Conservation (phyloP, 129 eudicot genomes). For the Tanacetum coccineum region DNA sequence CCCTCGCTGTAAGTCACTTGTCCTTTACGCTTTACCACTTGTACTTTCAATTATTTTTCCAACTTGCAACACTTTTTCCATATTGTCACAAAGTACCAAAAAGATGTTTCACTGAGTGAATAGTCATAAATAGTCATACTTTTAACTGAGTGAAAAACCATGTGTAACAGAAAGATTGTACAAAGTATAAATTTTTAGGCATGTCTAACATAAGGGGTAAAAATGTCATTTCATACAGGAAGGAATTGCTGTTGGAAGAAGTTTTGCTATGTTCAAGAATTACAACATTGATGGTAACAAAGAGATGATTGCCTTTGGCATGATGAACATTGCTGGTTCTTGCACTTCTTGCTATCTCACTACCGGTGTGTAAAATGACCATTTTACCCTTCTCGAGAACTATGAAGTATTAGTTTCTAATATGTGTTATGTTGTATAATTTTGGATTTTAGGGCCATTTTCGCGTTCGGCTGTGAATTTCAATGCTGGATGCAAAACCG, state of each 20-base stretch:
- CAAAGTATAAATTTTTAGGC: background rate
- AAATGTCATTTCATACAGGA: constrained; percentile 48
- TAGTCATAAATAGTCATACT: no score
- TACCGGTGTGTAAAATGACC: constrained; percentile 47
- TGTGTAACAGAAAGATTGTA: no score
- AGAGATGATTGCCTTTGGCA: constrained; percentile 96
- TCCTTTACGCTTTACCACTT: constrained; percentile 21
- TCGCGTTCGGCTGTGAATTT: constrained; percentile 94
- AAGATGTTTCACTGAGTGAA: background rate
- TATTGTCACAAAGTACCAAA: constrained; percentile 15
- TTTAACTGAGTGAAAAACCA: no score
- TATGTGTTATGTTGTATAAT: background rate
- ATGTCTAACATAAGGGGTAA: background rate
- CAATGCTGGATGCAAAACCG: constrained; percentile 96
- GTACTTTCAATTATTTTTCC: constrained; percentile 27
- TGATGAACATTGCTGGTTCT: constrained; percentile 96
- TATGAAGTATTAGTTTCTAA: background rate
- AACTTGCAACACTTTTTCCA: constrained; percentile 20
- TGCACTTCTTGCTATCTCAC: constrained; percentile 96
- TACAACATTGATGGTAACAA: constrained; percentile 98
- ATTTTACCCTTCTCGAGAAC: background rate
- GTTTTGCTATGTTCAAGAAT: constrained; percentile 93
- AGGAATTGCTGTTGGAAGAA: constrained; percentile 98
- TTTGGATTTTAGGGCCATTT: constrained; percentile 62
- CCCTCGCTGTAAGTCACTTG: constrained; percentile 73